These are phyloP conservation scores for Populus trichocarpa DNA, from an alignment of 441 rosid genomes.

Conservation along the genomic window DNA sequence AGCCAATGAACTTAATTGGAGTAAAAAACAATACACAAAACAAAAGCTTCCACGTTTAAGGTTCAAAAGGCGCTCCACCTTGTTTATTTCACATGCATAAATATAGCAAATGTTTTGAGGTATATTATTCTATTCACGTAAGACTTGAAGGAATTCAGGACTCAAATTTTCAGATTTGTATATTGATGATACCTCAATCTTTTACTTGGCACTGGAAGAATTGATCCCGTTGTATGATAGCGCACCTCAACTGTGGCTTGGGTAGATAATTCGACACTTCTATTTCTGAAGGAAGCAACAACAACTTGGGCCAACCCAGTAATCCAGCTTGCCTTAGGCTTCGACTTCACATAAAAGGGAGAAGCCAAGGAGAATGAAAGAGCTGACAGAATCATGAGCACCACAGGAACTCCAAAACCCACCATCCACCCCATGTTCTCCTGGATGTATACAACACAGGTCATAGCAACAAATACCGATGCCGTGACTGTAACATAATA, in stretches of 20 bases:
- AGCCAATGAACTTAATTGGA: too few species aligned
- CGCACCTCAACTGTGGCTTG: slow-evolving; percentile 1
- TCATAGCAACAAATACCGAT: slow-evolving; percentile 34
- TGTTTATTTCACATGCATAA: too few species aligned
- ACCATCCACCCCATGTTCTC: slow-evolving; percentile 53
- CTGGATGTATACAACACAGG: slow-evolving; percentile 57
- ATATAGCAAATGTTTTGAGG: too few species aligned
- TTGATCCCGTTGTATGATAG: slow-evolving; percentile 25
- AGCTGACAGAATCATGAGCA: slow-evolving; percentile 44
- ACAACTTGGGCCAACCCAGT: slow-evolving; percentile 52
- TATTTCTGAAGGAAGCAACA: slow-evolving; percentile 39
- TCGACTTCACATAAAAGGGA: slow-evolving; percentile 41
- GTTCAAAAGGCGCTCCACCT: too few species aligned
- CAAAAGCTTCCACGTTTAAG: too few species aligned
- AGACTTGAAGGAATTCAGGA: too few species aligned
- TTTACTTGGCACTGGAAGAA: slow-evolving; percentile 33
- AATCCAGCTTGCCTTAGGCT: slow-evolving; percentile 35
- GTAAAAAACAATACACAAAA: too few species aligned
- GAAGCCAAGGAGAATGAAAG: slow-evolving; percentile 49
- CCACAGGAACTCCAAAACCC: slow-evolving; percentile 53
- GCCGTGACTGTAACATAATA: slow-evolving; percentile 33
- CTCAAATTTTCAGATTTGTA: too few species aligned
- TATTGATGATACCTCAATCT: slow-evolving; percentile 42
- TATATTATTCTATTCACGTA: too few species aligned
- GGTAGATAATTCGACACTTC: slow-evolving; percentile 27